Percentiles rank a stretch among this genome's conserved stretches.
phyloP scores from a whole-genome alignment of 306 rosid genomes.

The Gleditsia sinensis region DNA sequence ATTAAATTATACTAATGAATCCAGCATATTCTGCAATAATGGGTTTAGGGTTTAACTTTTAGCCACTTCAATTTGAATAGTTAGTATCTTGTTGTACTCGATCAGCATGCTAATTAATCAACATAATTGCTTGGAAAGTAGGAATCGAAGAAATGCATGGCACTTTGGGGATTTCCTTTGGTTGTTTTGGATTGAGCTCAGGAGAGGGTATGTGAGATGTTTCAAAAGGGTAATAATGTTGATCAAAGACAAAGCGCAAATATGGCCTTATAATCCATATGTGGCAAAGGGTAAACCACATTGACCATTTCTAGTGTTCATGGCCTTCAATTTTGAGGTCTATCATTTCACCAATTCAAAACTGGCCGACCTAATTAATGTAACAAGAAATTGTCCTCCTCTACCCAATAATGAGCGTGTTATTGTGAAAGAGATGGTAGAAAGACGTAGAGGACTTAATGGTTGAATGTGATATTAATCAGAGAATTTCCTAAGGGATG shows the following conservation, averaged over 20 bases:
- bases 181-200: neutral
- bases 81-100: conserved; percentile 3
- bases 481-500: conserved; percentile 41
- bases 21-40: neutral
- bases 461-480: conserved; percentile 48
- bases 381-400: conserved; percentile 34
- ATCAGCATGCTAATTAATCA: neutral
- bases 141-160: neutral
- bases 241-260: conserved; percentile 28
- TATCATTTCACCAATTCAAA: conserved; percentile 53
- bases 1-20: neutral
- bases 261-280: conserved; percentile 38
- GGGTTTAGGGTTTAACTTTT: neutral
- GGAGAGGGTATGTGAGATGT: neutral
- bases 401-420: conserved; percentile 30
- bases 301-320: conserved; percentile 31
- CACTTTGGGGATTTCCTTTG: neutral
- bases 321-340: conserved; percentile 31
- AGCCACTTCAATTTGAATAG: neutral
- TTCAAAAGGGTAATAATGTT: conserved; percentile 40
- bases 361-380: conserved; percentile 44
- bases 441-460: conserved; percentile 9
- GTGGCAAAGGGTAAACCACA: conserved; percentile 37
- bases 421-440: conserved; percentile 11
- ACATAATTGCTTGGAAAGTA: conserved; percentile 15